Percentiles rank a stretch among this genome's conserved stretches.
Conservation (phyloP, 1,284 basidiomycete genomes). For the Ustilago tritici region DNA sequence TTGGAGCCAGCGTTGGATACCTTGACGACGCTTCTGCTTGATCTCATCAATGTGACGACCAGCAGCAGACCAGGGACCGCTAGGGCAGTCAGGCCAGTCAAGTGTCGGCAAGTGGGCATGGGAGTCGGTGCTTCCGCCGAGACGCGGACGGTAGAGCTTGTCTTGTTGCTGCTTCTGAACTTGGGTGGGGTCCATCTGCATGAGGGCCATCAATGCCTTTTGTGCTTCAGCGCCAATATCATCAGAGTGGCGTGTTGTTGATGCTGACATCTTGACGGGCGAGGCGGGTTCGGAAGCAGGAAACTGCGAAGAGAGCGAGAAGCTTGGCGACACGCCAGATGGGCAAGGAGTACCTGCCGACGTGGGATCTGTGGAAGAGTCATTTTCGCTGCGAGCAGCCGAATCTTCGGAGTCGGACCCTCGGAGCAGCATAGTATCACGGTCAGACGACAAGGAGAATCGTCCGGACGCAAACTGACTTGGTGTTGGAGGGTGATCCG, state of each 20-base stretch:
- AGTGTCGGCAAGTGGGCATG: constrained; percentile 40
- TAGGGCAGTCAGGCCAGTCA: constrained; percentile 53
- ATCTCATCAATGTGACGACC: constrained; percentile 44
- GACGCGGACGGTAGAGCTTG: constrained; percentile 32
- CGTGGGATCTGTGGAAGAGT: constrained; percentile 48
- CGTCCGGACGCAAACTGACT: constrained; percentile 16
- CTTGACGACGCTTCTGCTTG: constrained; percentile 40
- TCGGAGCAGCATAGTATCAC: constrained; percentile 29
- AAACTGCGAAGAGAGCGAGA: constrained; percentile 56
- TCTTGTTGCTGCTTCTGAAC: constrained; percentile 16
- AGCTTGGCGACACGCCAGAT: constrained; percentile 51
- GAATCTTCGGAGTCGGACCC: constrained; percentile 50
- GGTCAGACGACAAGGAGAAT: constrained; percentile 30
- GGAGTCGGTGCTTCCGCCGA: constrained; percentile 27
- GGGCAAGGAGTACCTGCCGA: constrained; percentile 48
- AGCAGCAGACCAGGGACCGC: constrained; percentile 51
- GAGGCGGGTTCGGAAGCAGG: constrained; percentile 49
- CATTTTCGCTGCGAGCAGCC: constrained; percentile 43
- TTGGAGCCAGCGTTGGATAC: constrained; percentile 52
- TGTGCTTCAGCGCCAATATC: constrained; percentile 27
- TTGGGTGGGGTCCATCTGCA: constrained; percentile 18
- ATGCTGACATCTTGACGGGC: constrained; percentile 30
- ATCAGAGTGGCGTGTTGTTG: constrained; percentile 12
- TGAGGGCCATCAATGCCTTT: constrained; percentile 26
- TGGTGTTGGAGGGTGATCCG: constrained; percentile 31